These are phyloP conservation scores for Linum lewisii DNA, from an alignment of 345 rosid genomes.

Conservation along the genomic window DNA sequence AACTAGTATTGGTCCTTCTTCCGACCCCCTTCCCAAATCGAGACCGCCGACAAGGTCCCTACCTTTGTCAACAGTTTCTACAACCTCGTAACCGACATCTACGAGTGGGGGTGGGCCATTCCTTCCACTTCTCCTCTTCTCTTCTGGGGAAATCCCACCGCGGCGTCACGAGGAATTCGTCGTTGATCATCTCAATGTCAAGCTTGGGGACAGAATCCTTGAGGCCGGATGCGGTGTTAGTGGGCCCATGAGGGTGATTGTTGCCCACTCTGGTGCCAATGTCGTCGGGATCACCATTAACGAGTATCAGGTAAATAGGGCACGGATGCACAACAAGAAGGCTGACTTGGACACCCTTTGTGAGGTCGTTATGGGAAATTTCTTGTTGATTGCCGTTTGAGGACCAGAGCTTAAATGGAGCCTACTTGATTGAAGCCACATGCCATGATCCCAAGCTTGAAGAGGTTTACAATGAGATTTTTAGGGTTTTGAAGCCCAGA, in stretches of 20 bases:
- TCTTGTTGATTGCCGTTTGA: not conserved
- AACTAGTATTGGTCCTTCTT: constrained; percentile 80
- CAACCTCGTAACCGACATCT: constrained; percentile 88
- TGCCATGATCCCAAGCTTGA: constrained; percentile 3
- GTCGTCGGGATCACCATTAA: constrained; percentile 34
- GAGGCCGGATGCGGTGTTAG: constrained; percentile 40
- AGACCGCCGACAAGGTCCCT: constrained; percentile 68
- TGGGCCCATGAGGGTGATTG: constrained; percentile 2
- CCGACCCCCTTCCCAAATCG: constrained; percentile 78
- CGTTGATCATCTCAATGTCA: constrained; percentile 60
- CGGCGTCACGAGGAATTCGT: constrained; percentile 89
- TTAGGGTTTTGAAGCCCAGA: not conserved
- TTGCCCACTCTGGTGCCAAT: not conserved
- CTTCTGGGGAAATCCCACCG: constrained; percentile 72
- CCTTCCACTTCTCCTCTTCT: constrained; percentile 91
- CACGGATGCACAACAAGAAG: not conserved
- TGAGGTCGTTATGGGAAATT: constrained; percentile 1
- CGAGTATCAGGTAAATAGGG: constrained; percentile 17
- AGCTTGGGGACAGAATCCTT: constrained; percentile 47
- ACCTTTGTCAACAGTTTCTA: constrained; percentile 89
- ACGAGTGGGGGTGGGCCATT: constrained; percentile 99
- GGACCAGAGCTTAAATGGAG: not conserved
- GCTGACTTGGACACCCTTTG: not conserved
- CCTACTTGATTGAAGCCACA: not conserved
- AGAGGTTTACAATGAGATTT: constrained; percentile 2